A percentile compares a stretch with the other conserved stretches of the same genome.
Conservation (phyloP, 768 basidiomycete genomes). For the Stropharia rugosoannulata region DNA sequence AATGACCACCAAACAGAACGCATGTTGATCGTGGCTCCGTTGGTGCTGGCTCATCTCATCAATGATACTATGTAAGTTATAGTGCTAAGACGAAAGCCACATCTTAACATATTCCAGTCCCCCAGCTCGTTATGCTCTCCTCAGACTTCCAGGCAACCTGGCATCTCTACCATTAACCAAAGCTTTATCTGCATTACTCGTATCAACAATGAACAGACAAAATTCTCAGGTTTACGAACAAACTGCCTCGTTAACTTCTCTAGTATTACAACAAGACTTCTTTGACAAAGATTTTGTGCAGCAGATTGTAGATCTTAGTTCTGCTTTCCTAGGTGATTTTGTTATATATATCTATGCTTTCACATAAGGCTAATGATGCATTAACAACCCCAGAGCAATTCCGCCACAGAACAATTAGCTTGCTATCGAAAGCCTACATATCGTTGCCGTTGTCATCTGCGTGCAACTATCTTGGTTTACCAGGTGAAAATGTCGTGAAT, state of each 20-base stretch:
- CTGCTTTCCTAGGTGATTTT: slow-evolving; percentile 50
- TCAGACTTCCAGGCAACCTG: slow-evolving; percentile 52
- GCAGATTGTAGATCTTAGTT: slow-evolving; percentile 42
- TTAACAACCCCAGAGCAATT: slow-evolving; percentile 46
- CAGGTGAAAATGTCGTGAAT: slow-evolving; percentile 34
- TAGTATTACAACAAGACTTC: slow-evolving; percentile 44
- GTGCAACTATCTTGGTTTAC: slow-evolving; percentile 55
- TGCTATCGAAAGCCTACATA: slow-evolving; percentile 65
- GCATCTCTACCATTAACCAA: slow-evolving; percentile 42
- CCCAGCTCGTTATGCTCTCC: slow-evolving; percentile 57
- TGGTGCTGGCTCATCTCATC: slow-evolving; percentile 67
- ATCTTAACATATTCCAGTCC: slow-evolving; percentile 35
- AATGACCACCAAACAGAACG: slow-evolving; percentile 41
- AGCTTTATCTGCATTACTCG: slow-evolving; percentile 44
- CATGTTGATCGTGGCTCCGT: slow-evolving; percentile 54
- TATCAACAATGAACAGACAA: slow-evolving; percentile 52
- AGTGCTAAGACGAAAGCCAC: not conserved
- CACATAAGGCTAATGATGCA: not conserved
- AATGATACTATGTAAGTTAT: slow-evolving; percentile 57
- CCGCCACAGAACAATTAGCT: slow-evolving; percentile 50
- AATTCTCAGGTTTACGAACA: slow-evolving; percentile 56
- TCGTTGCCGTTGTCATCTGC: slow-evolving; percentile 56
- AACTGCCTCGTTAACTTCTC: slow-evolving; percentile 37
- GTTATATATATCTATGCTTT: not conserved
- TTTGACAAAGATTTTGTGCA: slow-evolving; percentile 43